Evolutionary conservation across 371 early-diverging fungal genomes (phyloP), one percentile per base, ranked within the genome.

Genomic region (Rhizomucor pusillus): DNA sequence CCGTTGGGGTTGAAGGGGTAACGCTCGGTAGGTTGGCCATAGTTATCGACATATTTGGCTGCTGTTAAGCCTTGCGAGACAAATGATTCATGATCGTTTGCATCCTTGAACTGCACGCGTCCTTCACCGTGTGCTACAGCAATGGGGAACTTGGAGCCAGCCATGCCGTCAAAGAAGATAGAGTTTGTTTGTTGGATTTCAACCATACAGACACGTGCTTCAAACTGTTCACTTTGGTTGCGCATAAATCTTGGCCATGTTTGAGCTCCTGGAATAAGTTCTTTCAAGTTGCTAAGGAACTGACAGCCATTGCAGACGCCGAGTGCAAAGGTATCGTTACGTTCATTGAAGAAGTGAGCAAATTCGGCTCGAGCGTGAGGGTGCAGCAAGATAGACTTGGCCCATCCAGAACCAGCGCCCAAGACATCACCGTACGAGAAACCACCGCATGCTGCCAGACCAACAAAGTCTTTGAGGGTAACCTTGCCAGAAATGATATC

Each of bases 281-380:
- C 89, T 22, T 84, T 71, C 64, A 98, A 81, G 47, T 88, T 87
- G 25, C 90, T 81, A 58, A 98, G 65, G 90, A 97, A 94, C 71
- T 98, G 97, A 71, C 97, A 98, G 34, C 98, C 98, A 63, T 97
- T 98, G 79, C 98, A 98, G 35, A 97, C 91, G 52, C 97, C 97
- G 43, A 98, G 69, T 1, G 93, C 86, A 73, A 98, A 98, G 3
- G 98, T 96, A 61, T 95, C 90, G 7, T 75, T 43, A 20, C 97
- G 87, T 25, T 69, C 66, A 18, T 66, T 65, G 72, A 97, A 94
- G 78, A 95, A 98, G 36, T 73, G 72, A 1, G 67, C 56, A 52
- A 98, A 90, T 78, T 93, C 89, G 29, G 73, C 57, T 36, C 91
- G 83, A 1, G 89, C 88, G 39, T 53, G 69, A 5, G 79, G 53